Evolutionary conservation across 805 yeast species (phyloP).

Genomic region (Candida pseudofarinosa): DNA sequence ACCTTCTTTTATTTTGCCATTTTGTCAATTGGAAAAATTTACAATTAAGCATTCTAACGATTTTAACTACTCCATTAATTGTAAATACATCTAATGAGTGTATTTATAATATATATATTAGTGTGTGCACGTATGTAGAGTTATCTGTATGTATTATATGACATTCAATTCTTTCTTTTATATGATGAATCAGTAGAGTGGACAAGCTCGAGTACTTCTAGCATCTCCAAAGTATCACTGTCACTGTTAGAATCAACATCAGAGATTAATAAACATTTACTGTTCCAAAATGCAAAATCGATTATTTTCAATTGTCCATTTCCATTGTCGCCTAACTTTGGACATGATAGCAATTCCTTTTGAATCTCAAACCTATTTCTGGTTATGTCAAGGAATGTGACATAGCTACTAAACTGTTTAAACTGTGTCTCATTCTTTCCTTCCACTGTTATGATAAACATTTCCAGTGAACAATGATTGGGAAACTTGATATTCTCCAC

Average conservation of each 20-base stretch:
- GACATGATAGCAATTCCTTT: neutral
- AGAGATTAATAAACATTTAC: slow-evolving; percentile 33
- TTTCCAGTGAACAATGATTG: neutral
- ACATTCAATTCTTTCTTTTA: slow-evolving; percentile 8
- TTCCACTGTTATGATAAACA: slow-evolving; percentile 11
- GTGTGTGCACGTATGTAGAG: slow-evolving; percentile 1
- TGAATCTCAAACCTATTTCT: neutral
- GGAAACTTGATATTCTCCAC: slow-evolving; percentile 2
- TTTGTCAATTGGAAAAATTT: too few relatives aligned
- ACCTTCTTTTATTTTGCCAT: too few relatives aligned
- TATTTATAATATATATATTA: neutral
- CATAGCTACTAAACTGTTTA: slow-evolving; percentile 8
- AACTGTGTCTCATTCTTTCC: slow-evolving; percentile 3
- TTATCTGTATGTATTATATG: neutral
- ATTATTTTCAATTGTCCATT: slow-evolving; percentile 1
- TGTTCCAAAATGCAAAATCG: slow-evolving; percentile 15
- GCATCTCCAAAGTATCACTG: slow-evolving; percentile 8
- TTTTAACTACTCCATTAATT: too few relatives aligned
- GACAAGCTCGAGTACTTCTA: slow-evolving; percentile 11
- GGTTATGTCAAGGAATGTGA: slow-evolving; percentile 12
- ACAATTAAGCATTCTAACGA: too few relatives aligned
- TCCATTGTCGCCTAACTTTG: neutral
- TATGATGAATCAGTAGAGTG: slow-evolving; percentile 10
- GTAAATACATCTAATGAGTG: too few relatives aligned
- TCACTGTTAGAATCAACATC: slow-evolving; percentile 17